Base-by-base conservation (phyloP, 768 basidiomycete species). In the Mycena chlorophos region DNA sequence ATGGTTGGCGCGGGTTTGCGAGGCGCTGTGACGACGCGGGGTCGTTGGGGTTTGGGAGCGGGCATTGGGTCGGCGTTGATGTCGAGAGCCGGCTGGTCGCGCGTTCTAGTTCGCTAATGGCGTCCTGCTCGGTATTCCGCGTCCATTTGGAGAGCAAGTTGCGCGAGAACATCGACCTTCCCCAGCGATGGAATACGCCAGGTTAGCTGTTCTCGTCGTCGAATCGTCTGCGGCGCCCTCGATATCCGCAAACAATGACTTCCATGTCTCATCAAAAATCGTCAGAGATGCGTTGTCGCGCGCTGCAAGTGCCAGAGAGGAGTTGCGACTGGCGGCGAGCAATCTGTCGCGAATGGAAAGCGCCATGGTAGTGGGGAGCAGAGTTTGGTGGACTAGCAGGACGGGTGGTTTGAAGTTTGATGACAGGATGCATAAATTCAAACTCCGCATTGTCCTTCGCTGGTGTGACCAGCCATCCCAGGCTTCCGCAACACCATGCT, bases 401-500 rank as follows among this genome's bases (percentile, higher is more conserved):
- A 29, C 40, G 20, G n/a, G 52, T 3, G 43, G 22, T 17, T 22
- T 14, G 38, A 38, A n/a, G 22, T 14, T 4, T 20, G 29, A 1
- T 13, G 5, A 46, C 16, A 52, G 5, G 28, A 49, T 30, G 47
- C 37, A 42, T 8, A 12, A 2, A 39, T 61, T 61, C 50, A 40
- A 63, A 58, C 56, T 63, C 64, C 64, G 58, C 62, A 65, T 65
- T 65, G 61, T 65, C 27, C 39, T 29, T 16, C 42, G 34, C 12
- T 37, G 34, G n/a, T 37, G 12, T 37, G 34, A 37, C n/a, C 34
- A 10, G 10, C n/a, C 34, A n/a, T 37, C 10, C n/a, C 34, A n/a
- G 10, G 34, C 34, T 37, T n/a, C 34, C 34, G n/a, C n/a, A n/a
- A 10, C 34, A 10, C n/a, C 34, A 10, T 37, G 12, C 10, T 37